Percentiles rank a stretch among this genome's conserved stretches.
Evolutionary conservation across 805 yeast genomes (phyloP).

Genomic region (Wickerhamiella lipophila): DNA sequence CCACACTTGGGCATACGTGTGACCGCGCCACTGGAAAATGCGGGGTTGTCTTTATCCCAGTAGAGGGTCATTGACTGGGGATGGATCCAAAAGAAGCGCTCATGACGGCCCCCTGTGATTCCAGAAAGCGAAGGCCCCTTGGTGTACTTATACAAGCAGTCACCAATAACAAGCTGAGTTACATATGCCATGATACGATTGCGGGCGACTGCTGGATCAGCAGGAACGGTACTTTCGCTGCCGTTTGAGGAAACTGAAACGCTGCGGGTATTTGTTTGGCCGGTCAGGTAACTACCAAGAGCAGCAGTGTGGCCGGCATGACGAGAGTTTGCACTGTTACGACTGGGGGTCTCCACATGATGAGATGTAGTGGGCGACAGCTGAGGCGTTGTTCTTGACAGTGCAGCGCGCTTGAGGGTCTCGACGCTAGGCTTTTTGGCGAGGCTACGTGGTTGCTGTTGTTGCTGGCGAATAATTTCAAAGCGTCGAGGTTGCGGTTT

Average conservation of each 20-base stretch:
- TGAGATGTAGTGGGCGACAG: not conserved
- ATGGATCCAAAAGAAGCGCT: constrained; percentile 90
- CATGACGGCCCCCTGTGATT: constrained; percentile 71
- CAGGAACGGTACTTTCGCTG: constrained; percentile 5
- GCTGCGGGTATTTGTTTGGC: constrained; percentile 1
- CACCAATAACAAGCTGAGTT: constrained; percentile 90
- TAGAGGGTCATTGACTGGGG: constrained; percentile 83
- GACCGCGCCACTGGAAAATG: constrained; percentile 47
- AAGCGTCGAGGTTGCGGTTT: constrained; percentile 5
- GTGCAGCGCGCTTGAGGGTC: not conserved
- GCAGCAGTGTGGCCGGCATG: not conserved
- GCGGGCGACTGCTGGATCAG: constrained; percentile 1
- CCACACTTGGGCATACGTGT: constrained; percentile 47
- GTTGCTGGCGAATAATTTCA: constrained; percentile 8
- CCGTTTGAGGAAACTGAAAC: constrained; percentile 5
- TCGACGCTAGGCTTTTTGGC: not conserved
- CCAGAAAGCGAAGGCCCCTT: constrained; percentile 53
- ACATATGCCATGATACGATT: constrained; percentile 54
- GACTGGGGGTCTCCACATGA: not conserved
- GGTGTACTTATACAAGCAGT: constrained; percentile 74
- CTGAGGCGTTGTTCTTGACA: not conserved
- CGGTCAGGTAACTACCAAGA: not conserved
- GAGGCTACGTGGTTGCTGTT: constrained; percentile 1
- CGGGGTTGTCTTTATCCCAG: constrained; percentile 80
- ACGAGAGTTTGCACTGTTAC: not conserved